Evolutionary conservation across 495 filamentous ascomycete species (phyloP).

Genomic region (Hyaloscypha bicolor): DNA sequence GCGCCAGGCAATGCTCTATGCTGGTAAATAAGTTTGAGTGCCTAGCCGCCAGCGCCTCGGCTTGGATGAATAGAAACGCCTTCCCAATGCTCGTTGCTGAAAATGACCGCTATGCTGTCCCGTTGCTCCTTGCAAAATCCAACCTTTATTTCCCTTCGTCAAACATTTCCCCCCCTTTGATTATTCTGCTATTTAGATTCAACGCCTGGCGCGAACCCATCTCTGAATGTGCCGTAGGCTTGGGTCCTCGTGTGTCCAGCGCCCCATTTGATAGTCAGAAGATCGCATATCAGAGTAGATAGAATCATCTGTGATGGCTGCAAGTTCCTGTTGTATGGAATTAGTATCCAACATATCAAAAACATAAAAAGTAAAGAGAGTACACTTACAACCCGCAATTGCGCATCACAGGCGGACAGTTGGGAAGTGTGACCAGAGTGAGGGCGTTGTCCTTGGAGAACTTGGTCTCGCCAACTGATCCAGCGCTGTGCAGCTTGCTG

Average conservation of each 20-base stretch:
- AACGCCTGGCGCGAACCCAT: slow-evolving; percentile 50
- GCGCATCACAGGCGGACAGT: slow-evolving; percentile 59
- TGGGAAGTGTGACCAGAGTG: slow-evolving; percentile 57
- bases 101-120: not conserved
- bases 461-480: slow-evolving; percentile 69
- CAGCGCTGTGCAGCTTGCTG: slow-evolving; percentile 78
- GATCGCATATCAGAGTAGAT: slow-evolving; percentile 65
- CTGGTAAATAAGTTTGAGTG: not conserved
- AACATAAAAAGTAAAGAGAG: slow-evolving; percentile 11
- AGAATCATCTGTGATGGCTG: slow-evolving; percentile 65
- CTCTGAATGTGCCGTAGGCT: slow-evolving; percentile 50
- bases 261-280: slow-evolving; percentile 65
- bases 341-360: not conserved
- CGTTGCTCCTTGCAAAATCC: not conserved
- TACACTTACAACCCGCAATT: slow-evolving; percentile 61
- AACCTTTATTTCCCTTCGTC: not conserved
- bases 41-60: slow-evolving; percentile 9
- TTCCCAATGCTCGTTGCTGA: slow-evolving; percentile 15
- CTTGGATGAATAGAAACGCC: slow-evolving; percentile 1
- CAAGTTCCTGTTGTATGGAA: slow-evolving; percentile 58
- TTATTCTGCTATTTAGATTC: not conserved
- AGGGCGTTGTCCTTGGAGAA: slow-evolving; percentile 67
- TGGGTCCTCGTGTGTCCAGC: slow-evolving; percentile 78
- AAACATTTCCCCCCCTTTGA: not conserved
- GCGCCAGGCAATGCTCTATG: slow-evolving; percentile 20